Conservation (phyloP, 164 flowering plant genomes). For the Vitis amurensis region DNA sequence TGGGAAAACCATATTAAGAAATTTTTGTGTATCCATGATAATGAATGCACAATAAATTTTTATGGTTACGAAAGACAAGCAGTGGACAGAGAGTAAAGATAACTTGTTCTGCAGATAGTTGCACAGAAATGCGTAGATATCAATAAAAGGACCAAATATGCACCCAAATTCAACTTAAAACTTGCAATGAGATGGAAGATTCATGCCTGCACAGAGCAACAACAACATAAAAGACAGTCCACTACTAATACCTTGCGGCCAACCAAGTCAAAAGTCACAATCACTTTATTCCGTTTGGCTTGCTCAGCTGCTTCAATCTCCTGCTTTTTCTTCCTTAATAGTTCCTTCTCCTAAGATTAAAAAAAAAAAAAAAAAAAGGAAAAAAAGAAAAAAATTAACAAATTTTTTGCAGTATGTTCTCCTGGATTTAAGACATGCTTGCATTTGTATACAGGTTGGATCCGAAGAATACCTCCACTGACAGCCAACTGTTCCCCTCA, state of each 20-base stretch:
- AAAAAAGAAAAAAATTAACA: not conserved
- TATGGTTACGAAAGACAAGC: not conserved
- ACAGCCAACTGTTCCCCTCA: conserved; percentile 89
- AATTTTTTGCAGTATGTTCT: not conserved
- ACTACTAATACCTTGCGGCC: conserved; percentile 79
- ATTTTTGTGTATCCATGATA: not conserved
- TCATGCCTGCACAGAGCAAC: no score
- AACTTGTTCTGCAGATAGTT: no score
- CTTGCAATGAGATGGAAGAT: no score
- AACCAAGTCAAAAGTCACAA: conserved; percentile 87
- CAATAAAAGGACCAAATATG: no score
- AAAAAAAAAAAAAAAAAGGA: not conserved
- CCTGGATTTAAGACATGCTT: not conserved
- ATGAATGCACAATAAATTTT: not conserved
- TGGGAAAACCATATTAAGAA: not conserved
- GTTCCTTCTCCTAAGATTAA: conserved; percentile 75
- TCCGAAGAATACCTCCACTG: conserved; percentile 55
- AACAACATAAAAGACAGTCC: not conserved
- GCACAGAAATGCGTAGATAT: no score
- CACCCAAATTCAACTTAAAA: no score
- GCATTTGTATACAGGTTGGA: not conserved
- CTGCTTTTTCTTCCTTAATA: conserved; percentile 70
- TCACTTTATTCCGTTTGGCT: conserved; percentile 74
- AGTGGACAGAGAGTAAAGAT: no score
- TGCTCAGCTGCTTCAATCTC: conserved; percentile 82